These are phyloP conservation scores for Punica granatum DNA, from an alignment of 345 rosid species.

Conservation along the genomic window DNA sequence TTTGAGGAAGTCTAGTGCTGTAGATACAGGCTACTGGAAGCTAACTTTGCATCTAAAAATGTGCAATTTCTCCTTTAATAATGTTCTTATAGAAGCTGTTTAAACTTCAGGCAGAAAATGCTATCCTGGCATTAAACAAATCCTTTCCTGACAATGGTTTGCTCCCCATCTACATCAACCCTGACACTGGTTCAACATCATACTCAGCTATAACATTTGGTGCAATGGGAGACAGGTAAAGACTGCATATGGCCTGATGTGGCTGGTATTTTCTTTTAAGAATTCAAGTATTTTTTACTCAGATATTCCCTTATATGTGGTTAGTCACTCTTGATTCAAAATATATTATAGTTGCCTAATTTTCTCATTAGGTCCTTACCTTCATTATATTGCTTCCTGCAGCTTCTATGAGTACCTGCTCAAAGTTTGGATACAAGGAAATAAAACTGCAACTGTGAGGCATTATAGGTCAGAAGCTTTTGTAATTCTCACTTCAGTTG, in stretches of 20 bases:
- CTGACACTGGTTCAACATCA: conserved; percentile 47
- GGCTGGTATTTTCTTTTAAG: background rate
- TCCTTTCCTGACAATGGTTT: conserved; percentile 89
- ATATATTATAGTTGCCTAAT: too few relatives aligned
- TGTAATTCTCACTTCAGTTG: conserved; percentile 2
- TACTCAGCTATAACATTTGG: conserved; percentile 84
- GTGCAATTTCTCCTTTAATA: background rate
- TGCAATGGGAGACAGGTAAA: conserved; percentile 99
- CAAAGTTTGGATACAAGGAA: conserved; percentile 97
- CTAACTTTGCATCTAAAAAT: background rate
- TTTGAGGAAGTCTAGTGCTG: too few relatives aligned
- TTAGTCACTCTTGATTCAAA: background rate
- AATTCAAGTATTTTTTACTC: background rate
- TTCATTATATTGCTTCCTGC: conserved; percentile 16
- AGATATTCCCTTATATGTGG: background rate
- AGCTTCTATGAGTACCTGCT: conserved; percentile 98
- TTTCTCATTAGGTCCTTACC: background rate
- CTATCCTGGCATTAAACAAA: conserved; percentile 57
- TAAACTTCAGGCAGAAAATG: conserved; percentile 68
- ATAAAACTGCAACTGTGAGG: conserved; percentile 68
- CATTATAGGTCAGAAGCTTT: conserved; percentile 54
- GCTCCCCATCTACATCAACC: conserved; percentile 83
- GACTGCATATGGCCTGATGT: background rate
- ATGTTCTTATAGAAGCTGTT: conserved; percentile 3
- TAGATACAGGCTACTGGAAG: background rate